Base-by-base conservation (phyloP, 768 basidiomycete species). In the Lepiota subincarnata region DNA sequence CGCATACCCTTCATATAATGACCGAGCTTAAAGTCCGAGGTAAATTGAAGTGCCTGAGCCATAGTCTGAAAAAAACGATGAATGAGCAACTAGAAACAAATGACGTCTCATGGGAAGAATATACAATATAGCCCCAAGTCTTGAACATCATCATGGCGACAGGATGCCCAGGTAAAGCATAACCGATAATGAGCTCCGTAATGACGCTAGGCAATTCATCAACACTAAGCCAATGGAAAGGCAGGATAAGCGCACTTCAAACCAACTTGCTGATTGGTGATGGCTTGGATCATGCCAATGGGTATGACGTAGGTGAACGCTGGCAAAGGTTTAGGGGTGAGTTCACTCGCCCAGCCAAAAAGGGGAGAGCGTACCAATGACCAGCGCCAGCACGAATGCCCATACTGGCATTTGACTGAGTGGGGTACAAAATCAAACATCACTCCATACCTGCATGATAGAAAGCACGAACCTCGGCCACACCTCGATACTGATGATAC, bases 121-220 rank as follows among this genome's bases (percentile, higher is more conserved):
- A 6, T 48, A 62, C 55, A 34, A 81, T 80, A 61, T 81, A 83
- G 1, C 78, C 79, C 76, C 74, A 80, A 14, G 73, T 75, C 71
- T 84, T 85, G 73, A 83, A 84, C 75, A 84, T 76, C 82, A 84
- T 84, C 78, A 84, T 80, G 4, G 85, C 85, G 43, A 84, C 70
- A 0, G 83, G 83, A 36, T 73, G 75, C 1, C 89, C 89, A 2
- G 89, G 89, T 26, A 87, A 74, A 7, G 78, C 79, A 62, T 89
- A 74, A 3, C 83, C 84, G 20, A 80, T 77, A 50, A 86, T 75
- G 20, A 85, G 67, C 60, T 86, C 83, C 4, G 82, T 81, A 56
- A 86, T 76, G 31, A 86, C 82, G 57, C 68, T 71, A 26, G 51
- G 37, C 10, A 22, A 38, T 28, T 18, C 6, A 16, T 47, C 44